Evolutionary conservation across 768 basidiomycete species (phyloP).

Genomic region (Mrakia frigida): DNA sequence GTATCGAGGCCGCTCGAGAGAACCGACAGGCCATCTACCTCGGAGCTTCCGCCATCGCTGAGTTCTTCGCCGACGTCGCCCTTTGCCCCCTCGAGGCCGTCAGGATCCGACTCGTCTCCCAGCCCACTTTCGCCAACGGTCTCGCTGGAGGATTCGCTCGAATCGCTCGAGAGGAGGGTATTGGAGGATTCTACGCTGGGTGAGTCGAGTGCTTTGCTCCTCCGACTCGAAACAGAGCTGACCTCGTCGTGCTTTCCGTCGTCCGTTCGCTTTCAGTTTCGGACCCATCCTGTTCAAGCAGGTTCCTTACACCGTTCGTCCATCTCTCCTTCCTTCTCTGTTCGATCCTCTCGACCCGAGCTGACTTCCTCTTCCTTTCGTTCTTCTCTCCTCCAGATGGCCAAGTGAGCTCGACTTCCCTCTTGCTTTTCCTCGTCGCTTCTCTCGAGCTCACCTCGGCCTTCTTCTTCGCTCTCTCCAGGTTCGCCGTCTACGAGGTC

Average conservation of each 20-base stretch:
- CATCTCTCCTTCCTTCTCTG: background rate
- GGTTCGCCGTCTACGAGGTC: slow-evolving; percentile 73
- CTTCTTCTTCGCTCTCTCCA: slow-evolving; percentile 10
- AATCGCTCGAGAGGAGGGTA: slow-evolving; percentile 47
- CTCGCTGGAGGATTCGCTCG: slow-evolving; percentile 46
- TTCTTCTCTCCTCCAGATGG: slow-evolving; percentile 53
- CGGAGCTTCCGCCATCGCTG: slow-evolving; percentile 86
- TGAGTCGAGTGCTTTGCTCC: no score
- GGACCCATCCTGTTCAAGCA: slow-evolving; percentile 53
- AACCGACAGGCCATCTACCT: slow-evolving; percentile 72
- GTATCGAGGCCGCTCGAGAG: slow-evolving; percentile 44
- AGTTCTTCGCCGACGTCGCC: slow-evolving; percentile 92
- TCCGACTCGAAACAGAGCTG: background rate
- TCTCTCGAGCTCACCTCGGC: background rate
- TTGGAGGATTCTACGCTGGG: slow-evolving; percentile 48
- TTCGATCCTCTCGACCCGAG: background rate
- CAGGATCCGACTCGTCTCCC: slow-evolving; percentile 48
- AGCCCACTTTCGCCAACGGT: slow-evolving; percentile 48
- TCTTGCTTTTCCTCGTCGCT: background rate
- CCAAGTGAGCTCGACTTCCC: slow-evolving; percentile 42
- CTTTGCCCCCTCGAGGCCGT: slow-evolving; percentile 58
- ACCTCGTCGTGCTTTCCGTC: background rate
- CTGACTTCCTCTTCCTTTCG: background rate
- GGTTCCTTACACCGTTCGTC: slow-evolving; percentile 69
- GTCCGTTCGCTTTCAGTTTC: slow-evolving; percentile 38